Evolutionary conservation across 2,329 filamentous ascomycete species (phyloP).

Genomic region (Parastagonospora avenae): DNA sequence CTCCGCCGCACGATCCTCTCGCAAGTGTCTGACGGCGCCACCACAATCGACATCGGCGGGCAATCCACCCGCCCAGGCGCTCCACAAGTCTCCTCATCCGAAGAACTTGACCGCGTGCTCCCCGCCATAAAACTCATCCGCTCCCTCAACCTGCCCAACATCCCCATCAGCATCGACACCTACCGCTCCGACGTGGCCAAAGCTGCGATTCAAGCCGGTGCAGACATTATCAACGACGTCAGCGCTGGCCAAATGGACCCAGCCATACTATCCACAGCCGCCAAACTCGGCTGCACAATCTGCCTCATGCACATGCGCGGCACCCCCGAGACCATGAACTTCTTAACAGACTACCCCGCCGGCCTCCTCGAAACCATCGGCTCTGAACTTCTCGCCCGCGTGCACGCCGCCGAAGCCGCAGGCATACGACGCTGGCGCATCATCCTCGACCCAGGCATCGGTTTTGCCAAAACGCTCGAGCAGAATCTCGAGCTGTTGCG

Average conservation of each 20-base stretch:
- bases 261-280: slow-evolving; percentile 81
- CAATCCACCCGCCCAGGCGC: slow-evolving; percentile 87
- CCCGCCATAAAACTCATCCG: slow-evolving; percentile 79
- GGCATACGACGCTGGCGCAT: slow-evolving; percentile 93
- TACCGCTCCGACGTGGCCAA: slow-evolving; percentile 85
- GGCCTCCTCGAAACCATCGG: slow-evolving; percentile 70
- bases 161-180: slow-evolving; percentile 89
- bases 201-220: slow-evolving; percentile 75
- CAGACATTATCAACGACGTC: slow-evolving; percentile 94
- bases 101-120: slow-evolving; percentile 78
- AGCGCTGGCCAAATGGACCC: slow-evolving; percentile 80
- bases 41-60: slow-evolving; percentile 89
- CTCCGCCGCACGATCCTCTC: slow-evolving; percentile 64
- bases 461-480: slow-evolving; percentile 82
- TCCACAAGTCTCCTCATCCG: slow-evolving; percentile 68
- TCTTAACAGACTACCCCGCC: slow-evolving; percentile 65
- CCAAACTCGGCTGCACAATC: slow-evolving; percentile 76
- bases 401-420: slow-evolving; percentile 76
- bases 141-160: slow-evolving; percentile 62
- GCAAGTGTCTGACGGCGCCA: slow-evolving; percentile 73
- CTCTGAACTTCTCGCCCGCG: slow-evolving; percentile 70
- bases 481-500: slow-evolving; percentile 85
- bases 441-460: slow-evolving; percentile 89
- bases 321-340: slow-evolving; percentile 79
- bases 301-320: slow-evolving; percentile 94